Conservation (phyloP, 176 grass and related monocot species). For the Carex cristatella region DNA sequence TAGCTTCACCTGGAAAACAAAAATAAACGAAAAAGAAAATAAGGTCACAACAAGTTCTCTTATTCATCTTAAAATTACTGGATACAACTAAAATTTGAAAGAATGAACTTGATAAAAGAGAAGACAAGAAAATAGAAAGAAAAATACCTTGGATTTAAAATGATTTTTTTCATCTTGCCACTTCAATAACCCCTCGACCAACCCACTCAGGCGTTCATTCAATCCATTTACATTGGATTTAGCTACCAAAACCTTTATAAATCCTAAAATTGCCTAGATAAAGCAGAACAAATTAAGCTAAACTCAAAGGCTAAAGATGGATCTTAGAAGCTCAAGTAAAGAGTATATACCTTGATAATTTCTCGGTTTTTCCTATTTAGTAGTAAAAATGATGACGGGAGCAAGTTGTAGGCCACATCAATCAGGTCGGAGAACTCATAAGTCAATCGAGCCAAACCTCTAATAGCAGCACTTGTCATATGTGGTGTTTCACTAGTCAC, state of each 20-base stretch:
- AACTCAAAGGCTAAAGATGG: not conserved
- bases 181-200: constrained; percentile 65
- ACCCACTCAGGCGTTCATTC: constrained; percentile 58
- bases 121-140: constrained; percentile 15
- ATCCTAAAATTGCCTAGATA: constrained; percentile 80
- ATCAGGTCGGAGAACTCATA: constrained; percentile 93
- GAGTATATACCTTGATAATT: constrained; percentile 65
- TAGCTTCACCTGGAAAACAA: constrained; percentile 60
- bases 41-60: not conserved
- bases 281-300: constrained; percentile 15
- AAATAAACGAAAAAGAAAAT: constrained; percentile 7
- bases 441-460: constrained; percentile 81
- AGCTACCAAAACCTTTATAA: constrained; percentile 86
- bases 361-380: constrained; percentile 85
- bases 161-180: constrained; percentile 77
- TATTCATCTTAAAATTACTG: not conserved
- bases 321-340: constrained; percentile 2
- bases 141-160: constrained; percentile 86
- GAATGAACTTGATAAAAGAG: not conserved
- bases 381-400: constrained; percentile 75
- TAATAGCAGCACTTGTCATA: constrained; percentile 78
- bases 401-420: constrained; percentile 71
- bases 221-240: constrained; percentile 77
- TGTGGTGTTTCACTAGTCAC: constrained; percentile 68
- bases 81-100: not conserved